Evolutionary conservation across 441 rosid genomes (phyloP), one percentile per base, ranked within the genome.

Genomic region (Francoa sonchifolia): DNA sequence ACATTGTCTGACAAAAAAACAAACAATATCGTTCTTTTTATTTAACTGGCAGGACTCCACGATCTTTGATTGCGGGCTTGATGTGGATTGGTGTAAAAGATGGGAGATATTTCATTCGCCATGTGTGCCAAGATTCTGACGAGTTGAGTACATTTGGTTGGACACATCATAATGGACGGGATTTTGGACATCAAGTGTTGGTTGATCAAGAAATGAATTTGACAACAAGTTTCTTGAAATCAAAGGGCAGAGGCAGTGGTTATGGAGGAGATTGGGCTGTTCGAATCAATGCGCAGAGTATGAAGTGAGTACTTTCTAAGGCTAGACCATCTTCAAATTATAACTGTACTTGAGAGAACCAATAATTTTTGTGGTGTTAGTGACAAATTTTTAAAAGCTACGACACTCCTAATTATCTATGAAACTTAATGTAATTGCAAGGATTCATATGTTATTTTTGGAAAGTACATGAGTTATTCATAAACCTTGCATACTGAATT

Each of bases 181-280:
- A 86, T 73, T 90, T 59, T 57, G 99, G 96, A 34, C 77, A 70
- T 53, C 95, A 86, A 44, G 66, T 63, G 62, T 58, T 90, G 57
- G 73, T 68, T 47, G 95, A 86, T 57, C 88, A 80, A 2, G 90
- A 64, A 19, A 64, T 86, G 77, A 61, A 55, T 50, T 57, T 82
- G 64, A 73, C 48, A 53, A 80, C 95, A 3, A 76, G 95, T 60
- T 90, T 90, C 65, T 69, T 90, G 50, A 90, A 90, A 68, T 74
- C 79, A 23, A 86, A 68, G 54, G 72, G 44, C 23, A 64, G 50
- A 30, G 79, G 68, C 22, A 65, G 82, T 62, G 96, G 96, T 62
- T 86, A 78, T 71, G 96, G 96, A 63, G 96, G 96, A 61, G 99
- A 90, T 47, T 90, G 99, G 95, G 77, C 95, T 0, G 82, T 83